Evolutionary conservation across 2,329 filamentous ascomycete species (phyloP), one percentile per base, ranked within the genome.

Genomic region (Aspergillus quadrilineatus): DNA sequence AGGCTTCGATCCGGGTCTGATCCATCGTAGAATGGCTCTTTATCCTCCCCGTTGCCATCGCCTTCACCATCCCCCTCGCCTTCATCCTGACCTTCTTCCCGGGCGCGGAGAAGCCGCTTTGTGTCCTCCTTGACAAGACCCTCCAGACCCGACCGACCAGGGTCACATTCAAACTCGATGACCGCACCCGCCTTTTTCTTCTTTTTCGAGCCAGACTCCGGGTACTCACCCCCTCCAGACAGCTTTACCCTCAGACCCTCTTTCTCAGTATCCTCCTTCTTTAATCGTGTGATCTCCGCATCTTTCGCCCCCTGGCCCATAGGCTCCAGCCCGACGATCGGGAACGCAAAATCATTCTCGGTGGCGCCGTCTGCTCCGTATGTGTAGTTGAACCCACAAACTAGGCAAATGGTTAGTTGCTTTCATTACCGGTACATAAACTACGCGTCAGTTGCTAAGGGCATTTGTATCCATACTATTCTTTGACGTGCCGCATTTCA

Each of bases 121-220:
- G 63, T 60, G 15, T 64, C 62, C n/a, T 69, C 63, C 29, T 66
- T 60, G 22, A 49, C 50, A 17, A 75, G 55, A 28, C 61, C 80
- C 75, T 96, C 92, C 6, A 88, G 81, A 0, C 92, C 92, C 7
- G 86, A 86, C 63, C 83, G 81, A 1, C 88, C 80, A 30, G 75
- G 78, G 68, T 96, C 88, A 75, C 94, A 99, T 17, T 92, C 71
- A 65, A 97, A 92, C 67, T 96, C 89, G 53, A 97, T 84, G 8
- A 96, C 82, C 3, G 92, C 90, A 3, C 63, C 59, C 1, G 71
- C 66, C 22, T 61, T 53, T 67, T 85, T 86, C 72, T 95, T 89
- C 58, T 84, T 78, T 29, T 76, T 75, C 53, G 9, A 12, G 6
- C 80, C 78, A 15, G n/a, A 32, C 3, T 39, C 34, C n/a, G 75